Base-by-base conservation (phyloP, 1,284 basidiomycete genomes). In the Ustilago hordei region DNA sequence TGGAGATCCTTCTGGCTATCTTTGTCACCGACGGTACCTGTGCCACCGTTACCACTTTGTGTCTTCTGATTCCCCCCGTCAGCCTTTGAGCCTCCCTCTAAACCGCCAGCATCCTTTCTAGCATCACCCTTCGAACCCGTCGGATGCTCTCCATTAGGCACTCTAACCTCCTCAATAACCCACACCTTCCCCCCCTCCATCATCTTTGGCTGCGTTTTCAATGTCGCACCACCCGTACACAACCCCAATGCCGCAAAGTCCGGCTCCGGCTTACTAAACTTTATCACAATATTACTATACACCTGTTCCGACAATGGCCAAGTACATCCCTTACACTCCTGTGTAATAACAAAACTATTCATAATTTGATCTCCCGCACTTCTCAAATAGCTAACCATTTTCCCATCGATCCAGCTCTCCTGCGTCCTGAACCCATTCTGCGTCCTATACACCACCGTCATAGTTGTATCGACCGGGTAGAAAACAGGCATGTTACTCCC, bases 341-440 rank as follows among this genome's bases (percentile, higher is more conserved):
- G 74, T 9, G 74, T 76, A 31, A 76, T 76, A 7, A 76, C 74
- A 39, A 76, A 76, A 38, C 69, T 71, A 32, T 76, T 76, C 74
- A 76, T 76, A 38, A 71, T 43, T 65, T 76, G 74, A 36, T 76
- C 69, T 0, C 74, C 74, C 4, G 74, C 69, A 1, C 50, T 56
- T 7, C 74, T 15, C 3, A 76, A 53, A 39, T 71, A 76, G 38
- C 62, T 69, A 32, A 76, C 59, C 74, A 76, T 76, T 38, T 60
- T 71, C 6, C 65, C 65, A 34, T 71, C 60, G 48, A 73, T 66
- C 75, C 75, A 77, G 0, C 56, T 41, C 28, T 77, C 75, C 55
- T 77, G 75, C 1, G 69, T 77, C 1, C 75, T 41, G 28, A 77
- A 77, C 0, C 75, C 75, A 8, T 55, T 55, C 39, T 77, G 75